Percentiles rank a stretch among this genome's conserved stretches.
phyloP scores from a whole-genome alignment of 768 basidiomycete species.

The Epithele typhae region DNA sequence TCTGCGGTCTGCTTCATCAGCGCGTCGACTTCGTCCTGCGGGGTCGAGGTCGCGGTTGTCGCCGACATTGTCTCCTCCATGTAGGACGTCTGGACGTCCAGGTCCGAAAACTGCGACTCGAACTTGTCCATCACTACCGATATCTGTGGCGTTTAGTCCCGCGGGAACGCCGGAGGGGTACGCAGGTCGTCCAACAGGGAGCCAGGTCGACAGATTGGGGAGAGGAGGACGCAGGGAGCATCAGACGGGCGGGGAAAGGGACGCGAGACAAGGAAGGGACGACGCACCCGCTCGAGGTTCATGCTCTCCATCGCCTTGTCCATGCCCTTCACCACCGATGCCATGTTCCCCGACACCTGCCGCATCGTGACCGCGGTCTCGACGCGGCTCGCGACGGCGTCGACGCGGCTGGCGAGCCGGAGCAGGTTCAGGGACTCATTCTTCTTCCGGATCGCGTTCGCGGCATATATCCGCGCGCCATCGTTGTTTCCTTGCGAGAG shows the following conservation, averaged over 20 bases:
- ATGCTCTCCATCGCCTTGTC: conserved; percentile 99
- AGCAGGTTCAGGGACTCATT: conserved; percentile 89
- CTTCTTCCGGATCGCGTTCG: conserved; percentile 98
- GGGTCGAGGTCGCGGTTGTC: conserved; percentile 88
- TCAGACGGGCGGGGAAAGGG: background rate
- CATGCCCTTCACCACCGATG: conserved; percentile 95
- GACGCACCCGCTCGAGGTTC: conserved; percentile 90
- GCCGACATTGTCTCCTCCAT: conserved; percentile 97
- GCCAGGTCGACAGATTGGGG: background rate
- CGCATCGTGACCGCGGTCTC: conserved; percentile 99
- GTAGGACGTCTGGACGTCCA: conserved; percentile 96
- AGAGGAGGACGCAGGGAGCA: background rate
- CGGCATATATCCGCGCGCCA: conserved; percentile 95
- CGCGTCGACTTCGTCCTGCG: conserved; percentile 94
- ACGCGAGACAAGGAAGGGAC: background rate
- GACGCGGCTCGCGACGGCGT: conserved; percentile 93
- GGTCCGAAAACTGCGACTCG: conserved; percentile 91
- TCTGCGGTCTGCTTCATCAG: conserved; percentile 94
- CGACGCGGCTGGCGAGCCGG: conserved; percentile 85
- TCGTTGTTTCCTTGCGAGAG: conserved; percentile 95
- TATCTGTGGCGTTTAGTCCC: conserved; percentile 52
- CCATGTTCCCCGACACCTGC: conserved; percentile 94
- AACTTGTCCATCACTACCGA: conserved; percentile 99
- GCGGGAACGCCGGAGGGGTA: background rate
- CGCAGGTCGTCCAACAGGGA: background rate